A percentile compares a stretch with the other conserved stretches of the same genome.
These are phyloP conservation scores for Cordyceps fumosorosea DNA, from an alignment of 2,329 filamentous ascomycete genomes.

Conservation along the genomic window DNA sequence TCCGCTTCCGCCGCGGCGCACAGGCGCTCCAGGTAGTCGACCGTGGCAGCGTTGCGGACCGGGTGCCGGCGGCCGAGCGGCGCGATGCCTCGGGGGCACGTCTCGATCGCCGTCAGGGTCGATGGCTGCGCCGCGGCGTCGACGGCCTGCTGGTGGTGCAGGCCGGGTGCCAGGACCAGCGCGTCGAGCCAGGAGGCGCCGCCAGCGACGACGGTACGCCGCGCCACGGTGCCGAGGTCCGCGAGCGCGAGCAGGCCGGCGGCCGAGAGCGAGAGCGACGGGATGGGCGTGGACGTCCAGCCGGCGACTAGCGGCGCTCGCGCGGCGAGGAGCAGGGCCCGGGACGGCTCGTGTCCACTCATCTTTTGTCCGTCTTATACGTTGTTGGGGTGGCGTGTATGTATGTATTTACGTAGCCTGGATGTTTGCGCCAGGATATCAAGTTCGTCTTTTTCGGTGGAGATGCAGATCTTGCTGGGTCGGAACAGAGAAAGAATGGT, in stretches of 20 bases:
- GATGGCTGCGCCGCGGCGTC: constrained; percentile 28
- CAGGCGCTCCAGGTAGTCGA: constrained; percentile 35
- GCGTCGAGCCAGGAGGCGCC: constrained; percentile 50
- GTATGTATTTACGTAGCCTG: too few relatives aligned
- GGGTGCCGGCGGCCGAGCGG: constrained; percentile 23
- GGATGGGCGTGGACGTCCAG: constrained; percentile 41
- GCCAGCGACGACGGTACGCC: constrained; percentile 49
- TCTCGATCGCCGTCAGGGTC: constrained; percentile 17
- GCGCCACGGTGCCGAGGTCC: constrained; percentile 49
- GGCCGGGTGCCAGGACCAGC: constrained; percentile 51
- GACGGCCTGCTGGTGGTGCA: constrained; percentile 55
- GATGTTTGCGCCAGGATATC: neutral
- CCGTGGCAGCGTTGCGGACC: constrained; percentile 46
- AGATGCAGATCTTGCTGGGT: too few relatives aligned
- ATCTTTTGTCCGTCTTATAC: neutral
- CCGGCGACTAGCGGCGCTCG: constrained; percentile 28
- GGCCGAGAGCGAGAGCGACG: constrained; percentile 39
- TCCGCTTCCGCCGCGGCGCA: constrained; percentile 15
- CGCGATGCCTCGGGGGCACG: constrained; percentile 21
- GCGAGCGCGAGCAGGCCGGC: constrained; percentile 53
- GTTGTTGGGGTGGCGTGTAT: neutral
- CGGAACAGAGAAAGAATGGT: too few relatives aligned
- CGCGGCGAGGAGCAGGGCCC: neutral
- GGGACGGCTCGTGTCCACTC: neutral
- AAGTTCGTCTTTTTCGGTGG: neutral